A percentile compares a stretch with the other conserved stretches of the same genome.
phyloP scores from a whole-genome alignment of 2,329 filamentous ascomycete species.

The Ambrosiella beaveri region DNA sequence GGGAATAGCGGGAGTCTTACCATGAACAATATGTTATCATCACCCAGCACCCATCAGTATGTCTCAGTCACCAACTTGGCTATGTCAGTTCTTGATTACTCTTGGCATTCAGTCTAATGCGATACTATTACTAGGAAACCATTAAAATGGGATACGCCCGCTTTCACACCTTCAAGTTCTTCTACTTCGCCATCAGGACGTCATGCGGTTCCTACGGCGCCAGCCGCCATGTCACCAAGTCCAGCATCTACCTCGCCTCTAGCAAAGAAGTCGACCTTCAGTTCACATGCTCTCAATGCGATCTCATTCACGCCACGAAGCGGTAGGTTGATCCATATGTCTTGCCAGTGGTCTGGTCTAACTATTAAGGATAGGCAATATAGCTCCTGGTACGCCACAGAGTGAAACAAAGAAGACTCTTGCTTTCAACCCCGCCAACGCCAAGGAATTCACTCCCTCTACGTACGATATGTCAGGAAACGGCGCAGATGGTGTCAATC shows the following conservation, averaged over 20 bases:
- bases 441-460: constrained; percentile 41
- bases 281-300: constrained; percentile 71
- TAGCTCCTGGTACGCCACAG: constrained; percentile 11
- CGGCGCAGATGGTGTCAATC: constrained; percentile 5
- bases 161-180: constrained; percentile 56
- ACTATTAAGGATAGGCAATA: constrained; percentile 14
- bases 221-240: constrained; percentile 6
- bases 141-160: constrained; percentile 86
- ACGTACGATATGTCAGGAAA: constrained; percentile 8
- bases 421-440: constrained; percentile 37
- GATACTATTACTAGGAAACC: constrained; percentile 1
- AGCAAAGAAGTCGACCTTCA: constrained; percentile 58
- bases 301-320: constrained; percentile 67
- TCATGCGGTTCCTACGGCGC: constrained; percentile 8
- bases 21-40: constrained; percentile 6
- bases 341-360: background rate
- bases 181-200: constrained; percentile 12
- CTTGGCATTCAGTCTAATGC: no score
- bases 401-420: constrained; percentile 16
- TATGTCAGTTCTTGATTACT: no score
- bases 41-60: constrained; percentile 11
- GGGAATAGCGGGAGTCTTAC: background rate
- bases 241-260: constrained; percentile 10
- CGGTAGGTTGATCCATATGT: constrained; percentile 15
- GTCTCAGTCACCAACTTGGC: background rate